A percentile compares a stretch with the other conserved stretches of the same genome.
Conservation (phyloP, 345 rosid genomes). For the Populus davidiana region DNA sequence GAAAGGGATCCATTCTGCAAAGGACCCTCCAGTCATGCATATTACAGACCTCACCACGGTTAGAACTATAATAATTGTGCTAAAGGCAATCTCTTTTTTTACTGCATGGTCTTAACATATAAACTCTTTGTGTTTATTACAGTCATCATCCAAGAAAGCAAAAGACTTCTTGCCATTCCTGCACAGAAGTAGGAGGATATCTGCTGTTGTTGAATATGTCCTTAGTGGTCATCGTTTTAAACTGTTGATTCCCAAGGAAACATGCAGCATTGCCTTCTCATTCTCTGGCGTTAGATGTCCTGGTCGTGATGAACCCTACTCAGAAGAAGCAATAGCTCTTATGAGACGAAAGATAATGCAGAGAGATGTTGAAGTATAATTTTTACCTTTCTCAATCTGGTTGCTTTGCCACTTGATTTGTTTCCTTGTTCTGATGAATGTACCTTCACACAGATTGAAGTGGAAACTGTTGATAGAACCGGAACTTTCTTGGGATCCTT, state of each 20-base stretch:
- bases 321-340: slow-evolving; percentile 88
- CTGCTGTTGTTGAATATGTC: slow-evolving; percentile 94
- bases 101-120: not conserved
- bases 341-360: slow-evolving; percentile 96
- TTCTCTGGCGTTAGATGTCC: slow-evolving; percentile 99
- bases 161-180: slow-evolving; percentile 86
- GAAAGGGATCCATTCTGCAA: slow-evolving; percentile 83
- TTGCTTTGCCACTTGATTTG: slow-evolving; percentile 4
- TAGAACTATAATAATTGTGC: slow-evolving; percentile 21
- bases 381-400: slow-evolving; percentile 1
- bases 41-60: slow-evolving; percentile 72
- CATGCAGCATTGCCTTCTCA: slow-evolving; percentile 92
- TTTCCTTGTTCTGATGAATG: slow-evolving; percentile 2
- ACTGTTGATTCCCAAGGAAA: slow-evolving; percentile 85
- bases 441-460: slow-evolving; percentile 57
- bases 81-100: not conserved
- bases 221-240: slow-evolving; percentile 98
- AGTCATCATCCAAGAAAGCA: slow-evolving; percentile 85
- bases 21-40: slow-evolving; percentile 76
- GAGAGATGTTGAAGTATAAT: slow-evolving; percentile 86
- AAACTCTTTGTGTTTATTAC: slow-evolving; percentile 20
- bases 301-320: slow-evolving; percentile 84
- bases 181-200: slow-evolving; percentile 60
- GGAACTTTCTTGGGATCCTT: slow-evolving; percentile 95
- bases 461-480: slow-evolving; percentile 90